These are phyloP conservation scores for Calonectria pteridis DNA, from an alignment of 2,329 filamentous ascomycete genomes.

Conservation along the genomic window DNA sequence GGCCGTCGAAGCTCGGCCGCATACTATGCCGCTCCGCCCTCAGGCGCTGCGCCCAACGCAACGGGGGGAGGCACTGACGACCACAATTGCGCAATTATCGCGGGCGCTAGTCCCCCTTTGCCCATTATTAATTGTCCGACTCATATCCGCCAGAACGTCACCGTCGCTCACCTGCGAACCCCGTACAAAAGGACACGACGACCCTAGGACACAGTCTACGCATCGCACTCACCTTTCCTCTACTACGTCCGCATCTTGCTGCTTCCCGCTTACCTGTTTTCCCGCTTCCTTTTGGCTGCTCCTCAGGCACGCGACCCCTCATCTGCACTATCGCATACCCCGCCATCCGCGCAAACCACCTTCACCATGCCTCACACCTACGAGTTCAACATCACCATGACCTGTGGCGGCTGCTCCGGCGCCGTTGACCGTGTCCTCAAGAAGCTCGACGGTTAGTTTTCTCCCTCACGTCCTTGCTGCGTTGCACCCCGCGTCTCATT, in stretches of 20 bases:
- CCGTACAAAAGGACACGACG: constrained; percentile 24
- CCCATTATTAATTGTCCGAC: constrained; percentile 42
- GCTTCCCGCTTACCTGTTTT: not conserved
- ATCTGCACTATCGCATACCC: constrained; percentile 28
- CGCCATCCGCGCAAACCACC: constrained; percentile 29
- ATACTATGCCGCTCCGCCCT: constrained; percentile 13
- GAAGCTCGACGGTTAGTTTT: constrained; percentile 83
- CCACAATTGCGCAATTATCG: constrained; percentile 46
- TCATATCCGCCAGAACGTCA: constrained; percentile 31
- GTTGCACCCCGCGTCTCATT: not conserved
- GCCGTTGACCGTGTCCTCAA: constrained; percentile 92
- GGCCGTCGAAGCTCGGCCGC: constrained; percentile 2
- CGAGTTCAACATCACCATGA: constrained; percentile 96
- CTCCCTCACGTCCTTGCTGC: not conserved
- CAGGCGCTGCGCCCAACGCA: constrained; percentile 3
- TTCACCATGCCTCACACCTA: constrained; percentile 83
- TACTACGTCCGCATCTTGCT: not conserved
- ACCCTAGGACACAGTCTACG: not conserved
- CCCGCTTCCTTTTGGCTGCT: constrained; percentile 8
- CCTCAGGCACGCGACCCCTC: constrained; percentile 15
- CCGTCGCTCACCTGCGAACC: constrained; percentile 6
- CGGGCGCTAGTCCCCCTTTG: constrained; percentile 21
- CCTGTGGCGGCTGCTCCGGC: constrained; percentile 95
- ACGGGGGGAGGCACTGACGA: not conserved
- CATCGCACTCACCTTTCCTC: not conserved